Percentiles rank a stretch among this genome's conserved stretches.
Conservation (phyloP, 2,329 filamentous ascomycete species). For the Alternaria arbusti region DNA sequence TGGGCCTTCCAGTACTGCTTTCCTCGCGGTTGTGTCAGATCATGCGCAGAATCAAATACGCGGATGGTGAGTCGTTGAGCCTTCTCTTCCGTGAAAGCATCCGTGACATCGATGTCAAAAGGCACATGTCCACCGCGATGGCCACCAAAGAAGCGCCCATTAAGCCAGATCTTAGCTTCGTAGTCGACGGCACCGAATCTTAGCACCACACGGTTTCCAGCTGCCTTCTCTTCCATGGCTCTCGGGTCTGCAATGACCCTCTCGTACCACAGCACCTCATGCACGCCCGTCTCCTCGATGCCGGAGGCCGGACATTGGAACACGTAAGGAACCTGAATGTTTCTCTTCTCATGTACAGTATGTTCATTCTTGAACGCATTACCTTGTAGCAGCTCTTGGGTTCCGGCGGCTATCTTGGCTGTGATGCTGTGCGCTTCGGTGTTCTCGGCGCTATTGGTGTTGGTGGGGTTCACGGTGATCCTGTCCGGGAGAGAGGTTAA, state of each 20-base stretch:
- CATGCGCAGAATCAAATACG: slow-evolving; percentile 68
- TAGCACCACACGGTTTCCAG: slow-evolving; percentile 54
- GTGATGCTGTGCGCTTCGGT: slow-evolving; percentile 48
- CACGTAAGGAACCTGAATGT: slow-evolving; percentile 69
- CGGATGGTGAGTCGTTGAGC: slow-evolving; percentile 59
- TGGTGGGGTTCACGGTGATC: slow-evolving; percentile 35
- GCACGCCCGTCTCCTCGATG: slow-evolving; percentile 66
- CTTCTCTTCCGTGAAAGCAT: slow-evolving; percentile 41
- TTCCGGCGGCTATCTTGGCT: slow-evolving; percentile 58
- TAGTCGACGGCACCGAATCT: slow-evolving; percentile 70
- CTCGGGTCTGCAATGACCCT: slow-evolving; percentile 59
- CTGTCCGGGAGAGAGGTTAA: slow-evolving; percentile 57
- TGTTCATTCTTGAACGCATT: slow-evolving; percentile 49
- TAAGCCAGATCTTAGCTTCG: slow-evolving; percentile 64
- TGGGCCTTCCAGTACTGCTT: slow-evolving; percentile 71
- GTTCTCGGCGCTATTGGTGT: slow-evolving; percentile 23
- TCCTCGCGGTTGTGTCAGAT: slow-evolving; percentile 69
- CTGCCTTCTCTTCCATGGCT: slow-evolving; percentile 48
- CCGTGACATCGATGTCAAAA: slow-evolving; percentile 63
- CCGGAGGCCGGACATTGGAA: slow-evolving; percentile 70
- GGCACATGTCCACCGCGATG: slow-evolving; percentile 68
- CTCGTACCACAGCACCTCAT: slow-evolving; percentile 74
- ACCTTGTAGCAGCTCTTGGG: slow-evolving; percentile 56
- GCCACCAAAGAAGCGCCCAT: slow-evolving; percentile 59
- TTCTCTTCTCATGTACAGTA: slow-evolving; percentile 53